Evolutionary conservation across 2,329 filamentous ascomycete genomes (phyloP).

Genomic region (Fonsecaea pugnacius): DNA sequence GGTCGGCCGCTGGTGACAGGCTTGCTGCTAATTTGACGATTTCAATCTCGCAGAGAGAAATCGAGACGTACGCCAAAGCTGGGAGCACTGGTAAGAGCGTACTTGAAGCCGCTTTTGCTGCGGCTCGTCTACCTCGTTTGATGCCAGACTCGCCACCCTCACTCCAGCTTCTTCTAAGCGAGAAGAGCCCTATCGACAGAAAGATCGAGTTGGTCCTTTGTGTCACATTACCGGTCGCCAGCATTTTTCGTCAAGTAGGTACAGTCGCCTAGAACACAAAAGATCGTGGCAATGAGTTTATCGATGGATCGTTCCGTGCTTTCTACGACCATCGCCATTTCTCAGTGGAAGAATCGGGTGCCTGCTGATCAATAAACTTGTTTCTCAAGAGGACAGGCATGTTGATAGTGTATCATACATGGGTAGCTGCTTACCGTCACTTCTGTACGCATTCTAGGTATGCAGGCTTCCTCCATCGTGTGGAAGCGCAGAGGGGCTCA

Average conservation of each 20-base stretch:
- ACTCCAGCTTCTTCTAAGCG: not conserved
- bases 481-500: not conserved
- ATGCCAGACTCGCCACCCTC: not conserved
- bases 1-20: too few species aligned
- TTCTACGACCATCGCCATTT: not conserved
- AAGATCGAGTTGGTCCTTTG: not conserved
- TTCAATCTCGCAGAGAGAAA: not conserved
- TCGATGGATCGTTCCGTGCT: not conserved
- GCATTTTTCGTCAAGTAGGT: not conserved
- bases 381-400: not conserved
- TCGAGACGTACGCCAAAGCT: not conserved
- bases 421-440: not conserved
- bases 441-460: not conserved
- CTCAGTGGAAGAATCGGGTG: not conserved
- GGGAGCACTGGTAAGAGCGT: not conserved
- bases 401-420: not conserved
- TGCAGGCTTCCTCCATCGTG: not conserved
- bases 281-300: not conserved
- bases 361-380: not conserved
- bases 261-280: not conserved
- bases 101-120: not conserved
- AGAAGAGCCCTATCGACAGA: not conserved
- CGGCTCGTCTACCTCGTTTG: not conserved
- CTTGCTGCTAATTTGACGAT: not conserved
- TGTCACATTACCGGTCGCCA: not conserved